phyloP scores from a whole-genome alignment of 2,329 filamentous ascomycete species.

The Delphinella strobiligena region DNA sequence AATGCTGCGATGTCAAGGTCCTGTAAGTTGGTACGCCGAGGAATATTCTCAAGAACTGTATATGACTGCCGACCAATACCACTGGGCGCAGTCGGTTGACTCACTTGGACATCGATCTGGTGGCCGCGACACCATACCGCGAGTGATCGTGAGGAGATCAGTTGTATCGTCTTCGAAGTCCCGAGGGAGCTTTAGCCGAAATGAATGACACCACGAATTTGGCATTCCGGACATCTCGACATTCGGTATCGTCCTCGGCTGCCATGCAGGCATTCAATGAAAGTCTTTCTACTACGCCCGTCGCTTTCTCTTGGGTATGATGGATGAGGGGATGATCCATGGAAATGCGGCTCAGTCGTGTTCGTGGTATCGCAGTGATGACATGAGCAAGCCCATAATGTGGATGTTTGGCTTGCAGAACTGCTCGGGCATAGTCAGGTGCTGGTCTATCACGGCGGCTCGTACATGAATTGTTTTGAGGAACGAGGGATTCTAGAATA shows the following conservation, averaged over 20 bases:
- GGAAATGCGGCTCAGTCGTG: constrained; percentile 1
- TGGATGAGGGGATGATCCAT: constrained; percentile 11
- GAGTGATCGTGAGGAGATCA: constrained; percentile 32
- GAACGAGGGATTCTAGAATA: too few relatives aligned
- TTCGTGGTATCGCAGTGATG: constrained; percentile 10
- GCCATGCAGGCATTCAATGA: constrained; percentile 44
- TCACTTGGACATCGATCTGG: constrained; percentile 11
- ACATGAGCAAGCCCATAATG: constrained; percentile 6
- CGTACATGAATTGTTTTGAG: not conserved
- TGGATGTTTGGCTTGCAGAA: not conserved
- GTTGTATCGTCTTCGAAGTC: constrained; percentile 40
- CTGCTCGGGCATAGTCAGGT: not conserved
- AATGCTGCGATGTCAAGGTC: constrained; percentile 32
- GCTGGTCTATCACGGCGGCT: not conserved
- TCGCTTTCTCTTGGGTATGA: constrained; percentile 11
- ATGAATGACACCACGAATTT: constrained; percentile 35
- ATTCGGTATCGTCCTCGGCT: constrained; percentile 39
- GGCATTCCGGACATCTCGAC: constrained; percentile 35
- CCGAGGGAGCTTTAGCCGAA: constrained; percentile 25
- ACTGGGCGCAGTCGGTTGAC: constrained; percentile 29
- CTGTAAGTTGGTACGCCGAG: constrained; percentile 28
- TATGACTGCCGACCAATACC: constrained; percentile 31
- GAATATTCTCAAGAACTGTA: constrained; percentile 28
- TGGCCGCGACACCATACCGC: not conserved
- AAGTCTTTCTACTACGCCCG: constrained; percentile 26